A percentile compares a stretch with the other conserved stretches of the same genome.
Conservation (phyloP, 345 rosid species). For the Litchi chinensis region DNA sequence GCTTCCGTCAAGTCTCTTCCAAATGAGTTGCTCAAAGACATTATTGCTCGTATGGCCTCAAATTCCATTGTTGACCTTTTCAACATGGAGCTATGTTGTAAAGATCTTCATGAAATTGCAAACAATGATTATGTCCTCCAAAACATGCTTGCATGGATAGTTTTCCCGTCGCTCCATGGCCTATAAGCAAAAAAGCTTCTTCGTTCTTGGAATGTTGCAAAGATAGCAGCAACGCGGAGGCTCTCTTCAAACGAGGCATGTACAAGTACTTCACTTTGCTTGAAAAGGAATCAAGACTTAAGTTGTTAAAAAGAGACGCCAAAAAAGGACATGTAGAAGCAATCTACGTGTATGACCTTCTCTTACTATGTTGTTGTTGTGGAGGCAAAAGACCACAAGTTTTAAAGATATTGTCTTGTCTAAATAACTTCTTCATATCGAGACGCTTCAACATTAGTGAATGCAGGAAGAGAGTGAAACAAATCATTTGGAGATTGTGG, state of each 20-base stretch:
- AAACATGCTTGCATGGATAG: conserved; percentile 1
- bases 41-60: conserved; percentile 16
- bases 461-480: neutral
- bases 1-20: neutral
- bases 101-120: neutral
- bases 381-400: neutral
- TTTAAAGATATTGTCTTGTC: neutral
- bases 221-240: conserved; percentile 12
- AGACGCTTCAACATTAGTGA: neutral
- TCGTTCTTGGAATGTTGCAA: conserved; percentile 6
- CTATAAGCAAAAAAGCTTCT: neutral
- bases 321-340: conserved; percentile 1
- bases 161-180: neutral
- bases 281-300: neutral
- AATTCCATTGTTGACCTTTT: neutral
- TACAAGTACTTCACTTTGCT: neutral
- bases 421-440: neutral
- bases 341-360: conserved; percentile 3
- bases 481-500: neutral
- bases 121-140: conserved; percentile 6
- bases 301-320: neutral
- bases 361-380: neutral
- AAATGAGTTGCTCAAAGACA: neutral
- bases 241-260: conserved; percentile 4
- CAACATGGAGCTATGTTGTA: conserved; percentile 2